Percentiles rank a stretch among this genome's conserved stretches.
These are phyloP conservation scores for Penicillium sp. DNA, from an alignment of 2,329 filamentous ascomycete species.

Conservation along the genomic window DNA sequence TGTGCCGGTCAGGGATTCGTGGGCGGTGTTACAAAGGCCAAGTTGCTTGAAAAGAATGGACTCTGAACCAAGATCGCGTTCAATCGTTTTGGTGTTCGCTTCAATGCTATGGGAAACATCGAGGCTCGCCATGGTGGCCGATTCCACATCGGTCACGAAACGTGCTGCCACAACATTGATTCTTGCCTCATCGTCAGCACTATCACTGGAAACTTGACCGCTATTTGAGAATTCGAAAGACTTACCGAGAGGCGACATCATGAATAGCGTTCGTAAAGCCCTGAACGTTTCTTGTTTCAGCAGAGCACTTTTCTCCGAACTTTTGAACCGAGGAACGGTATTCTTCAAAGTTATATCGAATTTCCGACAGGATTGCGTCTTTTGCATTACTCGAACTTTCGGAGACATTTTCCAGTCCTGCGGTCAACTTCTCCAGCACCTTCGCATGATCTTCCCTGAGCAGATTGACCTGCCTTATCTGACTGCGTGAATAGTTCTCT, in stretches of 20 bases:
- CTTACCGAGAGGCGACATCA: conserved; percentile 31
- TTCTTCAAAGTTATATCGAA: conserved; percentile 19
- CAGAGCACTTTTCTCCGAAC: conserved; percentile 20
- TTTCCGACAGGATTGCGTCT: conserved; percentile 14
- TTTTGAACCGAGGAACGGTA: conserved; percentile 19
- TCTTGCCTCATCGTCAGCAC: conserved; percentile 18
- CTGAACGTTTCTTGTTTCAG: conserved; percentile 21
- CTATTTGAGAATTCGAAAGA: not conserved
- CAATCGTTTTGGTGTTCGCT: conserved; percentile 27
- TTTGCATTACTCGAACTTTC: conserved; percentile 18
- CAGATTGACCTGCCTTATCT: conserved; percentile 24
- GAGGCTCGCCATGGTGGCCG: conserved; percentile 19
- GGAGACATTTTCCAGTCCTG: conserved; percentile 19
- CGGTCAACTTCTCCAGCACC: conserved; percentile 24
- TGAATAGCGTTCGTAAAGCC: conserved; percentile 22
- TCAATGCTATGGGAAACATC: conserved; percentile 18
- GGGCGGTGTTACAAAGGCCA: conserved; percentile 20
- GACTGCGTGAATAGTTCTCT: conserved; percentile 27
- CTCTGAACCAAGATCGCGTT: conserved; percentile 18
- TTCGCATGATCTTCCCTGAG: conserved; percentile 31
- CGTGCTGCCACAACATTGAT: conserved; percentile 24
- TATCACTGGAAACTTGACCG: not conserved
- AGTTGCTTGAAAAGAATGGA: conserved; percentile 29
- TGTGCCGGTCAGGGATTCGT: conserved; percentile 21
- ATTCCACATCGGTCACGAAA: conserved; percentile 21